Percentiles rank a stretch among this genome's conserved stretches.
Evolutionary conservation across 768 basidiomycete genomes (phyloP).

Genomic region (Cytidiella melzeri): DNA sequence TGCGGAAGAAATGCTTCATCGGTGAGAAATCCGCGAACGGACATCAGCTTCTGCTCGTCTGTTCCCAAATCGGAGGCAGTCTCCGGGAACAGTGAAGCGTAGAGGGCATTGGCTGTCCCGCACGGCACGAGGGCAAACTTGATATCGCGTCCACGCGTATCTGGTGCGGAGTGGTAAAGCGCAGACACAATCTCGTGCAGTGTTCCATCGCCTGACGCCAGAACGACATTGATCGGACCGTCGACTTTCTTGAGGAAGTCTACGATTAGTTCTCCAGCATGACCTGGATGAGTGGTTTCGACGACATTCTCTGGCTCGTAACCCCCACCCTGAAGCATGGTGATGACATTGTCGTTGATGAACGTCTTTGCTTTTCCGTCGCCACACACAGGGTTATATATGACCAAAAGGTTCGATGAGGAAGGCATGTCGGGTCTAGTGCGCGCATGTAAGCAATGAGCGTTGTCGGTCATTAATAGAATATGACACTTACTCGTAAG

Average conservation of each 20-base stretch:
- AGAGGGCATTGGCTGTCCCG: slow-evolving; percentile 94
- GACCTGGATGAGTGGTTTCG: slow-evolving; percentile 44
- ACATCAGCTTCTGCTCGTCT: slow-evolving; percentile 43
- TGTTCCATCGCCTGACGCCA: slow-evolving; percentile 89
- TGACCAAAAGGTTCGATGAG: slow-evolving; percentile 37
- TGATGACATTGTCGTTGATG: slow-evolving; percentile 56
- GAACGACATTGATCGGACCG: slow-evolving; percentile 40
- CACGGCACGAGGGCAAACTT: slow-evolving; percentile 55
- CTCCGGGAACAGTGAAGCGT: slow-evolving; percentile 68
- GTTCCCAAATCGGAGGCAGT: slow-evolving; percentile 16
- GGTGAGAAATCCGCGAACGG: slow-evolving; percentile 46
- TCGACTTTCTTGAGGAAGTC: slow-evolving; percentile 31
- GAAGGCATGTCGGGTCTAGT: not conserved
- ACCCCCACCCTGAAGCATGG: slow-evolving; percentile 45
- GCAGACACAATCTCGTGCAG: slow-evolving; percentile 81
- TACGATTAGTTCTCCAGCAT: slow-evolving; percentile 47
- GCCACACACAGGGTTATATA: slow-evolving; percentile 79
- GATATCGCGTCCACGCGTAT: slow-evolving; percentile 20
- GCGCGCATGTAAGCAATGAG: not conserved
- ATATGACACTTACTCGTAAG: no score
- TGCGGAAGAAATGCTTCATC: slow-evolving; percentile 5
- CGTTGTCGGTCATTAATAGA: no score
- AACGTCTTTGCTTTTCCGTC: slow-evolving; percentile 48
- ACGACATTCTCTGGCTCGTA: slow-evolving; percentile 34
- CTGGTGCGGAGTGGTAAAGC: slow-evolving; percentile 24